These are phyloP conservation scores for Candida coquimbonensis DNA, from an alignment of 805 yeast genomes.

Conservation along the genomic window DNA sequence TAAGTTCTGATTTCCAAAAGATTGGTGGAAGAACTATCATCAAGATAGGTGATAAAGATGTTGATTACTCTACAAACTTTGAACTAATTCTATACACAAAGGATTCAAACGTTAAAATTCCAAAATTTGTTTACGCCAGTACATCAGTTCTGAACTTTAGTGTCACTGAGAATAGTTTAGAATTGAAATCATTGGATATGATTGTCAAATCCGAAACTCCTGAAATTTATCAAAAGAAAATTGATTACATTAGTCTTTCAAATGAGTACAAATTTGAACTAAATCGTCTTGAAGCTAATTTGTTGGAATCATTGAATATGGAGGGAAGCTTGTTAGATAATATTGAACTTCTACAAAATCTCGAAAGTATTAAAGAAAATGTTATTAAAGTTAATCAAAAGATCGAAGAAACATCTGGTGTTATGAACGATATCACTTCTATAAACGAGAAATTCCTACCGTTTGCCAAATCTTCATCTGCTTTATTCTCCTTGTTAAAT, in stretches of 20 bases:
- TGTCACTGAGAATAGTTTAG: constrained; percentile 60
- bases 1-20: constrained; percentile 51
- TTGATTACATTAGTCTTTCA: constrained; percentile 45
- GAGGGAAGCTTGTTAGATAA: constrained; percentile 64
- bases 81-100: constrained; percentile 52
- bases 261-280: constrained; percentile 53
- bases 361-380: constrained; percentile 63
- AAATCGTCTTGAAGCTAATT: constrained; percentile 46
- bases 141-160: constrained; percentile 64
- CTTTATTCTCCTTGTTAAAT: constrained; percentile 41
- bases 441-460: constrained; percentile 41
- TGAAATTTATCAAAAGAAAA: constrained; percentile 53
- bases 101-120: constrained; percentile 40
- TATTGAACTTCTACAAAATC: constrained; percentile 46
- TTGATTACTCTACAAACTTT: constrained; percentile 66
- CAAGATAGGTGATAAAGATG: constrained; percentile 49
- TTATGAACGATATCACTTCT: constrained; percentile 48
- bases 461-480: constrained; percentile 49
- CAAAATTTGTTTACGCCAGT: constrained; percentile 55
- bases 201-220: constrained; percentile 54
- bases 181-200: constrained; percentile 52
- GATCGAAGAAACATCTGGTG: constrained; percentile 44
- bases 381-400: constrained; percentile 46
- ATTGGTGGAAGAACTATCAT: constrained; percentile 68
- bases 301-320: constrained; percentile 52